Base-by-base conservation (phyloP, 2,329 filamentous ascomycete genomes). In the Xylariaceae sp. region DNA sequence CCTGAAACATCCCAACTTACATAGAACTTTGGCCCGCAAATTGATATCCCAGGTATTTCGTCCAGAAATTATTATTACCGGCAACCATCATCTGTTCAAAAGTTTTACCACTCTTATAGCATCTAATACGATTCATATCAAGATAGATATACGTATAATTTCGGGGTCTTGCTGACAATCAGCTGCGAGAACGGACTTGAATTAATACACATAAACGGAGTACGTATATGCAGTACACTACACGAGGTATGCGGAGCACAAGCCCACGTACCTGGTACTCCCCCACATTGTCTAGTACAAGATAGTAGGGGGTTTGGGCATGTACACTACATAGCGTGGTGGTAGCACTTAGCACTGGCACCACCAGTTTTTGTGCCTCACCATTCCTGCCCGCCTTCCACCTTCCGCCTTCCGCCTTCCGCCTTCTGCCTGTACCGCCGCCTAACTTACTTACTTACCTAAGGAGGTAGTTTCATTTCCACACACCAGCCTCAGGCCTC, bases 401-500 rank as follows among this genome's bases (percentile, higher is more conserved):
- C 57, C 54, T 52, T 43, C 50, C 26, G 32, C 32, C 32, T 48
- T 32, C 29, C 59, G 55, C 49, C 49, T 53, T 49, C 20, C 21
- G 45, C 49, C 49, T 53, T 49, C 23, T 29, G 45, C 43, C 51
- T 54, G 49, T 52, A 26, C 50, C 26, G 47, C 58, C 42, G 54
- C 47, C 48, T 59, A 52, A 57, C 53, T 48, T 40, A 56, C n/a
- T n/a, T n/a, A n/a, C n/a, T n/a, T n/a, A 26, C 23, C 23, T 9
- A 26, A 26, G 23, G 4, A 26, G n/a, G 55, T 53, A 57, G 44
- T 55, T 56, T 54, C 56, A 61, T 59, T 48, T 53, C 52, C 50
- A 37, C 42, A 29, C 43, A 52, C 42, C 47, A 60, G 52, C 60
- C 50, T 57, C 59, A 56, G 53, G 54, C 51, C 59, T 59, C 53